These are phyloP conservation scores for Garcia nutans DNA, from an alignment of 345 rosid species.

Conservation along the genomic window DNA sequence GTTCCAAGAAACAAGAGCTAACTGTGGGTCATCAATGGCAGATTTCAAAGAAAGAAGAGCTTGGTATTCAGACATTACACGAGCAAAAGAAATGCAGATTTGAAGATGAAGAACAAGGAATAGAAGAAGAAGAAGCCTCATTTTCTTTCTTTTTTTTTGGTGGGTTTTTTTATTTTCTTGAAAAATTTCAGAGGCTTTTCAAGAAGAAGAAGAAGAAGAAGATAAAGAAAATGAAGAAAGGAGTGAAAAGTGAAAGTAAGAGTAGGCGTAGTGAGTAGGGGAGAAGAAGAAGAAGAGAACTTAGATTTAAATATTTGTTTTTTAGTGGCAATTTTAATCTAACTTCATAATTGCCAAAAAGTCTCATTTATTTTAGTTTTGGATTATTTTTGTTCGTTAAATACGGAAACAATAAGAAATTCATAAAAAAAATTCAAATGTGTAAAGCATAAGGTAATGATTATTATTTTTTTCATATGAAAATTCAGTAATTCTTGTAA, in stretches of 20 bases:
- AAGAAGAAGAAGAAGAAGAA: neutral
- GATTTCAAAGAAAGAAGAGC: conserved; percentile 80
- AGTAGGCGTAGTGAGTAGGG: neutral
- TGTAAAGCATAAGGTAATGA: neutral
- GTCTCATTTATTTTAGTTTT: conserved; percentile 28
- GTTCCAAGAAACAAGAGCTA: conserved; percentile 69
- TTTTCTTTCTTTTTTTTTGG: conserved; percentile 15
- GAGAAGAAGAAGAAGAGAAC: conserved; percentile 27
- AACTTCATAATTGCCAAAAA: conserved; percentile 25
- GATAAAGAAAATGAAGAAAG: conserved; percentile 4
- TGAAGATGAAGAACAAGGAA: conserved; percentile 48
- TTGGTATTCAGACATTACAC: conserved; percentile 51
- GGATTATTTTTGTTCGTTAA: conserved; percentile 30
- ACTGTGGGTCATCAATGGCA: conserved; percentile 55
- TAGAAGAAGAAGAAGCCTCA: conserved; percentile 46
- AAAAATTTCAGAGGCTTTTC: conserved; percentile 7
- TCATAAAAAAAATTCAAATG: neutral
- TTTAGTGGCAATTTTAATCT: neutral
- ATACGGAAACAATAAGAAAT: neutral
- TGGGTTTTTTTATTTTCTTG: conserved; percentile 11
- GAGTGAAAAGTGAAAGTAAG: conserved; percentile 5
- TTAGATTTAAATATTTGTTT: conserved; percentile 26
- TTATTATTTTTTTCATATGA: too few relatives aligned
- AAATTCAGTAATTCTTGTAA: too few relatives aligned
- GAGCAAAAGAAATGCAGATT: conserved; percentile 26